phyloP scores from a whole-genome alignment of 2,329 filamentous ascomycete genomes.

The Sclerotinia borealis region DNA sequence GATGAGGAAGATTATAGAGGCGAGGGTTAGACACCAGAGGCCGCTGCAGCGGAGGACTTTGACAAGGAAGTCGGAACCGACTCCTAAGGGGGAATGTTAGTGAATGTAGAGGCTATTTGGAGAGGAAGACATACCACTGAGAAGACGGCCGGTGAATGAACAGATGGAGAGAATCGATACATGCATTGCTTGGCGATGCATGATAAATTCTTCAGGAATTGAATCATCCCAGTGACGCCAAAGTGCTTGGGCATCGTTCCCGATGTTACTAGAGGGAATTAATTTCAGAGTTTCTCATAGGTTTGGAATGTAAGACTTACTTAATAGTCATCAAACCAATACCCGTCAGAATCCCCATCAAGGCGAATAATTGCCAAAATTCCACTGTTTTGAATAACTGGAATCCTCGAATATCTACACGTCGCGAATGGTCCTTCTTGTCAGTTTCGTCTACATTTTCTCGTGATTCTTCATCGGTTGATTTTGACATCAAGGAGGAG shows the following conservation, averaged over 20 bases:
- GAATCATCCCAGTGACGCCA: conserved; percentile 81
- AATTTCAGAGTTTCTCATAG: neutral
- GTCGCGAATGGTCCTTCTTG: conserved; percentile 66
- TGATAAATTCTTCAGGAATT: conserved; percentile 67
- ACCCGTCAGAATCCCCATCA: conserved; percentile 87
- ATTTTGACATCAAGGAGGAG: conserved; percentile 68
- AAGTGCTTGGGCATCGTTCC: conserved; percentile 77
- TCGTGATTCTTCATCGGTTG: conserved; percentile 37
- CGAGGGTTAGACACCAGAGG: conserved; percentile 83
- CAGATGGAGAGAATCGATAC: conserved; percentile 89
- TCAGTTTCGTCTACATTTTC: conserved; percentile 45
- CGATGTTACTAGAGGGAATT: conserved; percentile 67
- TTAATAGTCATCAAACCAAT: conserved; percentile 99
- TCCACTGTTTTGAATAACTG: conserved; percentile 64
- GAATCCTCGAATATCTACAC: conserved; percentile 85
- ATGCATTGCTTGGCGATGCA: conserved; percentile 79
- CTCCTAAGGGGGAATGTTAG: conserved; percentile 41
- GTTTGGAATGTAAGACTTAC: conserved; percentile 47
- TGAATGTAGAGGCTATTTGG: conserved; percentile 30
- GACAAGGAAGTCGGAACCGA: conserved; percentile 85
- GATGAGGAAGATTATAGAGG: conserved; percentile 68
- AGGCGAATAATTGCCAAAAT: conserved; percentile 85
- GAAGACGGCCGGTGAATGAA: conserved; percentile 76
- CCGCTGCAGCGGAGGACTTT: conserved; percentile 74
- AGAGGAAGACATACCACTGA: conserved; percentile 26